Evolutionary conservation across 73 alveolate species (phyloP).

Genomic region (Breviolum minutum): DNA sequence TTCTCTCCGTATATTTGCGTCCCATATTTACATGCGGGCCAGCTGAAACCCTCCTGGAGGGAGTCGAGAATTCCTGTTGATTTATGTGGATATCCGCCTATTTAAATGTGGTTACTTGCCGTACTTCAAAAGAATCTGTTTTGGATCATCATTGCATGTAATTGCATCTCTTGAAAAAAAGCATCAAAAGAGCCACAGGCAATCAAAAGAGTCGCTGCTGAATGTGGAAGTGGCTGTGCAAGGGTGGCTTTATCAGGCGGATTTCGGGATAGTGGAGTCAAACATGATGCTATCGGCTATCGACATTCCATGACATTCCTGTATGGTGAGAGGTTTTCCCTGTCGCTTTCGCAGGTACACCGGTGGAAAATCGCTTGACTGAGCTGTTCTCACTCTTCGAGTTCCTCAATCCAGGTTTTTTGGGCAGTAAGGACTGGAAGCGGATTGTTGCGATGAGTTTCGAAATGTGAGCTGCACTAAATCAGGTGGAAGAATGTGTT

Average conservation of each 20-base stretch:
- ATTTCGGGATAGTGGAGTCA: too few relatives aligned
- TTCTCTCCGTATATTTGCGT: neutral
- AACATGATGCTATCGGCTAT: neutral
- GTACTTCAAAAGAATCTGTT: too few relatives aligned
- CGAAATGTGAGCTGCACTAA: neutral
- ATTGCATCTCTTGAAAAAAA: too few relatives aligned
- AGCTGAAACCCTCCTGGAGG: too few relatives aligned
- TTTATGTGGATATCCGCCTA: too few relatives aligned
- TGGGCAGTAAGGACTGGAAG: conserved; percentile 48
- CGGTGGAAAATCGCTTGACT: conserved; percentile 48
- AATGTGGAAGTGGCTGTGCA: conserved; percentile 50
- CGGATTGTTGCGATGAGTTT: too few relatives aligned
- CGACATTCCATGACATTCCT: neutral
- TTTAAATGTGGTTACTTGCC: neutral
- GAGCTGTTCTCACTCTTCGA: conserved; percentile 65
- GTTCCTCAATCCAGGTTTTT: conserved; percentile 76
- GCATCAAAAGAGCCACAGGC: neutral
- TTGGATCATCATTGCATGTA: too few relatives aligned
- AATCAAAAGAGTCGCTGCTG: conserved; percentile 38
- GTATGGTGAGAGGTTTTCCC: neutral
- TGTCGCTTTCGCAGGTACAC: conserved; percentile 27
- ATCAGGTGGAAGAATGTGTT: neutral
- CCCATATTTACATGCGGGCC: neutral
- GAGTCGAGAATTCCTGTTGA: too few relatives aligned
- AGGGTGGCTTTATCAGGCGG: conserved; percentile 74